Conservation (phyloP, 257 asterid genomes). For the Nicotiana undulata region DNA sequence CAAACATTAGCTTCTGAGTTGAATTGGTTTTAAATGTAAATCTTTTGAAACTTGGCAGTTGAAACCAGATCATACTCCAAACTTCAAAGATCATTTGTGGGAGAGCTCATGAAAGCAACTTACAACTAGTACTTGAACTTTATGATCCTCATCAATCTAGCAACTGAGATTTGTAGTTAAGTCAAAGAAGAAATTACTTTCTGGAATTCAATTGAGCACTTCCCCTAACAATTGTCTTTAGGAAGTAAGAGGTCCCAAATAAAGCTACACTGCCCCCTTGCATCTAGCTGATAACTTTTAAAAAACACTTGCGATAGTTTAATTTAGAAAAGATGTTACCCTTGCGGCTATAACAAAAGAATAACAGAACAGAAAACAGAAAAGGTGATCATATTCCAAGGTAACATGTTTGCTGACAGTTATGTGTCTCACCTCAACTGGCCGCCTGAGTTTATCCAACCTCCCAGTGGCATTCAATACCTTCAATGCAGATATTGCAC, state of each 20-base stretch:
- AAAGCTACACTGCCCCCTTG: background rate
- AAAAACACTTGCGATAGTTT: background rate
- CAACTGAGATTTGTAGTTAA: background rate
- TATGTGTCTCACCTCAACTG: conserved; percentile 71
- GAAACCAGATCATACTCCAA: background rate
- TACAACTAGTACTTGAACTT: background rate
- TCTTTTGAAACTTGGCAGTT: background rate
- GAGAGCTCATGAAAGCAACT: background rate
- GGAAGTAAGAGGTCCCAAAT: background rate
- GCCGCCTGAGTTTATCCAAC: conserved; percentile 56
- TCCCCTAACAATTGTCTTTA: background rate
- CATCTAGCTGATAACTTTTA: background rate
- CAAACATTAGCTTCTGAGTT: background rate
- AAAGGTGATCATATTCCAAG: background rate
- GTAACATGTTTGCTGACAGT: background rate
- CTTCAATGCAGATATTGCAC: conserved; percentile 80
- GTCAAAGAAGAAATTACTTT: background rate
- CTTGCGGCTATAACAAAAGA: background rate
- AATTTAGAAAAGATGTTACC: background rate
- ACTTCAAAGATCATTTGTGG: background rate
- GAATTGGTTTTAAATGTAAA: background rate
- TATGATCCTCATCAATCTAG: background rate
- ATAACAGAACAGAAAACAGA: background rate
- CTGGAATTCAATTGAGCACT: background rate
- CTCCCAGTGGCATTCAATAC: conserved; percentile 53